phyloP scores from a whole-genome alignment of 768 basidiomycete genomes.

The Imleria badia region DNA sequence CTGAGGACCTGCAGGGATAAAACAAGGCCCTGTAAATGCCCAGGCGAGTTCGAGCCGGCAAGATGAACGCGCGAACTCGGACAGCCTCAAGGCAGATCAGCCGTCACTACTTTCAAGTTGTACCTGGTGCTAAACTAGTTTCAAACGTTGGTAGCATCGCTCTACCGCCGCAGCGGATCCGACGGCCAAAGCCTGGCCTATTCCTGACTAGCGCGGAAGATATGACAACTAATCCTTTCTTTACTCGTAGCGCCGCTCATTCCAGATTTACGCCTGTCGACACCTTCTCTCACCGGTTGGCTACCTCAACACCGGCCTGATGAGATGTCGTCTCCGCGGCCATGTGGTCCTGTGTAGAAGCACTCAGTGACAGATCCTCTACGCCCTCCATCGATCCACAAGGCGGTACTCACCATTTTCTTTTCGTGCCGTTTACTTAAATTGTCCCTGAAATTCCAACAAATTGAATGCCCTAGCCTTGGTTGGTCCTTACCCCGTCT shows the following conservation, averaged over 20 bases:
- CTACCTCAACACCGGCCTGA: neutral
- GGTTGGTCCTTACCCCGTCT: neutral
- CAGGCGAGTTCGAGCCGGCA: neutral
- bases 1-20: conserved; percentile 13
- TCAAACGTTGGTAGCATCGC: neutral
- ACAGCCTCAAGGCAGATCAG: conserved; percentile 20
- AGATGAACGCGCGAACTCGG: conserved; percentile 24
- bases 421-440: neutral
- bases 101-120: neutral
- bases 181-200: too few relatives aligned
- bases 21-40: conserved; percentile 6
- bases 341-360: neutral
- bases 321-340: neutral
- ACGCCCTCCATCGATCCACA: conserved; percentile 2
- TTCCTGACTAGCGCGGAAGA: too few relatives aligned
- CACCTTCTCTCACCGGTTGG: neutral
- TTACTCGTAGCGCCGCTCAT: too few relatives aligned
- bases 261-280: neutral
- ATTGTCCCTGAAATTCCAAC: neutral
- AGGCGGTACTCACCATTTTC: neutral
- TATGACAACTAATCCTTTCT: too few relatives aligned
- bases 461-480: neutral
- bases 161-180: neutral
- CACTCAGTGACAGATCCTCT: neutral
- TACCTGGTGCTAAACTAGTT: conserved; percentile 9